These are phyloP conservation scores for Thraustochytrium sp. DNA, from an alignment of 352 stramenopile species.

Conservation along the genomic window DNA sequence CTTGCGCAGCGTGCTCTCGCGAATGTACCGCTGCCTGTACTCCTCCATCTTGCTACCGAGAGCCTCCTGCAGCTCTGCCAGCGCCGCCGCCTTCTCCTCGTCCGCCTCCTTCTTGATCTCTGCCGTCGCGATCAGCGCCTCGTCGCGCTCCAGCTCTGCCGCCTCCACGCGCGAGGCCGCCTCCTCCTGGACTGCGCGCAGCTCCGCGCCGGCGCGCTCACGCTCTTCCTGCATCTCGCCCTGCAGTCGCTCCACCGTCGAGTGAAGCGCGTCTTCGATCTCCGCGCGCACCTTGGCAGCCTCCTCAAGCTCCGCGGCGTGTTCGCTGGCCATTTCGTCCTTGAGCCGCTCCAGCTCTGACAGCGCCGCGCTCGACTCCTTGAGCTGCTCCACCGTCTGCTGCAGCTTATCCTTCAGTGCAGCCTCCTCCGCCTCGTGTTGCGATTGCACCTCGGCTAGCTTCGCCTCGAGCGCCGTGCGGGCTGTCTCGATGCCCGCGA, in stretches of 20 bases:
- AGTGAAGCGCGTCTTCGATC: neutral
- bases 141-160: neutral
- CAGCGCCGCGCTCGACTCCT: neutral
- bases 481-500: too few relatives aligned
- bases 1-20: slow-evolving; percentile 29
- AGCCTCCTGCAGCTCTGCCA: neutral
- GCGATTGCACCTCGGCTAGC: neutral
- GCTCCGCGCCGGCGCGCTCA: neutral
- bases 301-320: neutral
- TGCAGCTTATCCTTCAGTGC: neutral
- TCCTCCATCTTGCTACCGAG: neutral
- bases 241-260: neutral
- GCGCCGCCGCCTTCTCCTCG: neutral
- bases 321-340: neutral
- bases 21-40: neutral
- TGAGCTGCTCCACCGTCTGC: neutral
- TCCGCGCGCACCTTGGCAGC: neutral
- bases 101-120: slow-evolving; percentile 19
- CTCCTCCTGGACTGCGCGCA: neutral
- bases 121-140: neutral
- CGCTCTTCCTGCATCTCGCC: neutral
- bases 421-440: too few relatives aligned
- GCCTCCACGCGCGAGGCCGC: neutral
- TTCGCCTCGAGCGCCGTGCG: neutral
- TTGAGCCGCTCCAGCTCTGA: slow-evolving; percentile 10